Evolutionary conservation across 129 eudicot species (phyloP), one percentile per base, ranked within the genome.

Genomic region (Solidago caesia): DNA sequence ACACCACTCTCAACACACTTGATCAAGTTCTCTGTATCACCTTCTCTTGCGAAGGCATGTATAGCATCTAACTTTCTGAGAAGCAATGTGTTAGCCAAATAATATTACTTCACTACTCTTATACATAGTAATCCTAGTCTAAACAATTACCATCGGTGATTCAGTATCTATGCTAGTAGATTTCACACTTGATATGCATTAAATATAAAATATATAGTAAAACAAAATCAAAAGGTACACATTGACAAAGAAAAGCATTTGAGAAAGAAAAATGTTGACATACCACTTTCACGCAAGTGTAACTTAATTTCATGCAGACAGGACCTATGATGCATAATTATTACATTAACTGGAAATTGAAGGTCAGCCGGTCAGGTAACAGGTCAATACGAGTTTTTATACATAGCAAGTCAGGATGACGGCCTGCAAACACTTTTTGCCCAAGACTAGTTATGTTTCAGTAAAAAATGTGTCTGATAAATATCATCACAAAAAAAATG

Each of bases 21-120:
- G 58, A 82, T 79, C 87, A 92, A 78, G 82, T 89, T 89, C 55
- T 85, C 93, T 59, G 81, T 80, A 75, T 92, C 97, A 51, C 97
- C 97, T 87, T 92, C 97, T 82, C 97, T 88, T 67, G 97, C 96
- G 80, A 89, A 92, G 48, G 83, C 89, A 85, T 92, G 97, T 60
- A 92, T 81, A 6, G 89, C 97, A 85, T 92, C 97, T 89, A 92
- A 56, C 78, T 92, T 85, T 87, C 97, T 92, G 86, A 33, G 79
- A 76, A 77, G 13, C 60, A 74, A 72, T 39, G 52, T 66, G 70
- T 65, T 67, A 73, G 71, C 27, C 64, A 53, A 56, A 71, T 21
- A 41, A 33, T 45, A 13, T 56, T 56, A 55, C 53, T 73, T 58
- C 39, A 13, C 44, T 46, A 73, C 73, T 47, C 42, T 57, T 51